Percentiles rank a stretch among this genome's conserved stretches.
These are phyloP conservation scores for Kockiozyma suomiensis DNA, from an alignment of 805 yeast genomes.

Conservation along the genomic window DNA sequence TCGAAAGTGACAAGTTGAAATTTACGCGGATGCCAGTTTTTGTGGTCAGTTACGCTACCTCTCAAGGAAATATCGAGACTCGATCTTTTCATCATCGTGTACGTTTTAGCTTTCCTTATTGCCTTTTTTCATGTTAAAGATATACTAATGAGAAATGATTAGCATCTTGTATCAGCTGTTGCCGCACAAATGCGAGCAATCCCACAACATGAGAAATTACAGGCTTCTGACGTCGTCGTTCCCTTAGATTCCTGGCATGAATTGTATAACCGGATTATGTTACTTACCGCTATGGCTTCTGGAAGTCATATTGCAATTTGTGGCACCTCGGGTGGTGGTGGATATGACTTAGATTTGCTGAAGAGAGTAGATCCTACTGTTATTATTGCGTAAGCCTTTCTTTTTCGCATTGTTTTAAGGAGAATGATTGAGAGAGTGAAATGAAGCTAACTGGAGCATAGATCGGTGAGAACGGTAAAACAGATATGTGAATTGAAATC, in stretches of 20 bases:
- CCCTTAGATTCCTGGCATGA: slow-evolving; percentile 39
- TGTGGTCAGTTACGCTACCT: slow-evolving; percentile 1
- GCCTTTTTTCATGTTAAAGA: background rate
- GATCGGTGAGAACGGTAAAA: slow-evolving; percentile 1
- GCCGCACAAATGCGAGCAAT: slow-evolving; percentile 45
- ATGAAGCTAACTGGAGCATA: background rate
- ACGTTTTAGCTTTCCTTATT: background rate
- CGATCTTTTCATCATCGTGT: slow-evolving; percentile 19
- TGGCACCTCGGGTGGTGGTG: slow-evolving; percentile 17
- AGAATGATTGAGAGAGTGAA: background rate
- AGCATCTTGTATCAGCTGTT: slow-evolving; percentile 42
- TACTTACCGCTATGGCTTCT: slow-evolving; percentile 42
- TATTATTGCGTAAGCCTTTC: slow-evolving; percentile 14
- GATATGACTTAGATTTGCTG: slow-evolving; percentile 10
- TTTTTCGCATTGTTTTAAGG: background rate
- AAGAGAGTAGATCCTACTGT: slow-evolving; percentile 14
- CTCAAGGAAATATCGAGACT: slow-evolving; percentile 7
- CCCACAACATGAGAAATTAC: slow-evolving; percentile 41
- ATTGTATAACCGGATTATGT: slow-evolving; percentile 38
- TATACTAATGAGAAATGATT: background rate
- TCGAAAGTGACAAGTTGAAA: background rate
- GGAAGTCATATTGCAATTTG: slow-evolving; percentile 33
- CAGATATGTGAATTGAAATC: background rate
- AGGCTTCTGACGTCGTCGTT: slow-evolving; percentile 39
- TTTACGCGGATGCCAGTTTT: slow-evolving; percentile 6